These are phyloP conservation scores for Plasmodium malariae DNA, from an alignment of 169 alveolate genomes.

Conservation along the genomic window DNA sequence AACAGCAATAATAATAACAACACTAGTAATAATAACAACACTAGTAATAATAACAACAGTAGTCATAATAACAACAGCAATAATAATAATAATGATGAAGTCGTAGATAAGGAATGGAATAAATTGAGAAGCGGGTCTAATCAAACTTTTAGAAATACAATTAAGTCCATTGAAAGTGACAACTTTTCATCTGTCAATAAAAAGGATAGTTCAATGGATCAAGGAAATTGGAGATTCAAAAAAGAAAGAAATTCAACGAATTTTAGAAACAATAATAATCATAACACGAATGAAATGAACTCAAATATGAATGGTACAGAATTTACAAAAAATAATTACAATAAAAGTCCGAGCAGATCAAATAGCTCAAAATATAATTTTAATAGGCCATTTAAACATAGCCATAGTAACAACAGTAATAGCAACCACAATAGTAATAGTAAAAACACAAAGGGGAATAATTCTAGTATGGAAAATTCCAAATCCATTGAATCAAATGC, in stretches of 20 bases:
- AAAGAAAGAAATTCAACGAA: slow-evolving; percentile 11
- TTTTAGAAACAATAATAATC: slow-evolving; percentile 16
- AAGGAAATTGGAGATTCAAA: slow-evolving; percentile 46
- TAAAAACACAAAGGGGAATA: slow-evolving; percentile 22
- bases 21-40: too few species aligned
- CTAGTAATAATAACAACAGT: too few species aligned
- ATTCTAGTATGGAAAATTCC: background rate
- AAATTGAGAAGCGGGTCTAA: slow-evolving; percentile 39
- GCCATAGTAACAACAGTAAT: slow-evolving; percentile 5
- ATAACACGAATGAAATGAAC: slow-evolving; percentile 32
- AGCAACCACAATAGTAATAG: background rate
- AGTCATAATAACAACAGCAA: too few species aligned
- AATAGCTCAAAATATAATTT: slow-evolving; percentile 20
- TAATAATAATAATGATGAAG: slow-evolving; percentile 11
- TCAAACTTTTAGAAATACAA: slow-evolving; percentile 34
- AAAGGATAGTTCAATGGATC: slow-evolving; percentile 4
- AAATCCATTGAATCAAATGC: background rate
- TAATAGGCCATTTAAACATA: slow-evolving; percentile 30
- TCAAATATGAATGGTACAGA: background rate
- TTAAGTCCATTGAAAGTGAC: slow-evolving; percentile 21
- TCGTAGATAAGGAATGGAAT: slow-evolving; percentile 14
- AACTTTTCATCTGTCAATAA: slow-evolving; percentile 28
- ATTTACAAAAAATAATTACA: slow-evolving; percentile 26
- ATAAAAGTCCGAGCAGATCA: slow-evolving; percentile 47
- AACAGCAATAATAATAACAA: too few species aligned